Evolutionary conservation across 2,329 filamentous ascomycete species (phyloP), one percentile per base, ranked within the genome.

Genomic region (Alternaria alternata): DNA sequence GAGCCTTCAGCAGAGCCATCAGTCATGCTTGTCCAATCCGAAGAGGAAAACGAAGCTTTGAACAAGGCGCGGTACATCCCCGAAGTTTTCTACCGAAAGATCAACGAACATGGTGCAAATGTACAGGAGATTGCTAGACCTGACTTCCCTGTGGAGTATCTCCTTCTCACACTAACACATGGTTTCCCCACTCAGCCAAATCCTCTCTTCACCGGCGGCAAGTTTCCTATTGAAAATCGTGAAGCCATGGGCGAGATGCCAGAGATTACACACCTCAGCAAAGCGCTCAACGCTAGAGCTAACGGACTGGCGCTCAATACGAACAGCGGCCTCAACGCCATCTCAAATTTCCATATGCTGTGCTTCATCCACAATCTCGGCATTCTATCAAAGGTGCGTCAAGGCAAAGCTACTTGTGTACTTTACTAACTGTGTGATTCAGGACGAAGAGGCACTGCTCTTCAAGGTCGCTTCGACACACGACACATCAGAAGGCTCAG

Each of bases 91-190:
- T 99, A 96, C 81, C 89, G 94, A 63, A 89, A 88, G 69, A 93
- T 97, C 79, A 99, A 99, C 79, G 94, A 99, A 78, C 97, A 99
- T 75, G 94, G 94, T 34, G 92, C 91, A 65, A 97, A 94, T 69
- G 95, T 98, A 7, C 95, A 97, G 77, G 93, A 98, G 79, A 98
- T 97, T 71, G 95, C 95, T 24, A 98, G 97, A 76, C 95, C 95
- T 0, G 89, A 91, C 46, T 99, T 99, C 78, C 95, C 95, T 0
- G 94, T 97, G 49, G 95, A 99, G 77, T 99, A 98, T 77, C 86
- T 99, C 34, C 89, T 98, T 57, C 92, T 98, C 62, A 98, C 95
- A 8, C 86, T 99, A 64, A 99, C 95, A 1, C 94, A 99, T 75
- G 95, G 95, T 61, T 98, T 99, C 82, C 95, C 95, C 3, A 92